phyloP scores from a whole-genome alignment of 2,329 filamentous ascomycete genomes.

The Cercospora sp. region DNA sequence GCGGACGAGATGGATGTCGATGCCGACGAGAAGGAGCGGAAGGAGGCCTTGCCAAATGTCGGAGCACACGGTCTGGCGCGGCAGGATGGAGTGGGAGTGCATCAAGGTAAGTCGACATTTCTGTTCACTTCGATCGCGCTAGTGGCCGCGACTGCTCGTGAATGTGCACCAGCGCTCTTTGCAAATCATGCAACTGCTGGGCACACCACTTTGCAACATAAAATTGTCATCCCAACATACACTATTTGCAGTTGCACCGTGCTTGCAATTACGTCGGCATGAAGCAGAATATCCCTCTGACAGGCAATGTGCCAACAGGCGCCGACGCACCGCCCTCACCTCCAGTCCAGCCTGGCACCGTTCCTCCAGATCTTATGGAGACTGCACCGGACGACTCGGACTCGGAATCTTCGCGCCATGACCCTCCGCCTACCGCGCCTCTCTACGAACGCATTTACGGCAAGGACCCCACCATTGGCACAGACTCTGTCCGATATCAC shows the following conservation, averaged over 20 bases:
- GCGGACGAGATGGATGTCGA: conserved; percentile 43
- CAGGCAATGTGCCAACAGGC: conserved; percentile 22
- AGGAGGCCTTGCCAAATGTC: conserved; percentile 62
- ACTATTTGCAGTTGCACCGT: background rate
- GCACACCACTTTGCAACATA: background rate
- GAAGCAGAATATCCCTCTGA: conserved; percentile 17
- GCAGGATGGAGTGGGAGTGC: conserved; percentile 63
- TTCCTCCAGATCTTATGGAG: conserved; percentile 54
- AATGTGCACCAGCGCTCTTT: background rate
- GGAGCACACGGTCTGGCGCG: conserved; percentile 64
- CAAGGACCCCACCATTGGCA: conserved; percentile 85
- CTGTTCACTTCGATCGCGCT: background rate
- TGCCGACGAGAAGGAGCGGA: conserved; percentile 64
- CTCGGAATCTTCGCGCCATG: conserved; percentile 56
- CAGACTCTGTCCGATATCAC: conserved; percentile 91
- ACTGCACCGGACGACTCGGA: conserved; percentile 63
- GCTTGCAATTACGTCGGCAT: background rate
- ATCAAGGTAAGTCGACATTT: conserved; percentile 53
- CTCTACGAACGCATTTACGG: conserved; percentile 82
- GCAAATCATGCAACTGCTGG: background rate
- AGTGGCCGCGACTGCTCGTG: background rate
- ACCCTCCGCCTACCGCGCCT: conserved; percentile 60
- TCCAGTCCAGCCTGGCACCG: conserved; percentile 35
- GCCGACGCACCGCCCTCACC: conserved; percentile 37
- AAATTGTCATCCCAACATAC: background rate